Conservation (phyloP, 805 yeast species). For the Starmerella riodocensis region DNA sequence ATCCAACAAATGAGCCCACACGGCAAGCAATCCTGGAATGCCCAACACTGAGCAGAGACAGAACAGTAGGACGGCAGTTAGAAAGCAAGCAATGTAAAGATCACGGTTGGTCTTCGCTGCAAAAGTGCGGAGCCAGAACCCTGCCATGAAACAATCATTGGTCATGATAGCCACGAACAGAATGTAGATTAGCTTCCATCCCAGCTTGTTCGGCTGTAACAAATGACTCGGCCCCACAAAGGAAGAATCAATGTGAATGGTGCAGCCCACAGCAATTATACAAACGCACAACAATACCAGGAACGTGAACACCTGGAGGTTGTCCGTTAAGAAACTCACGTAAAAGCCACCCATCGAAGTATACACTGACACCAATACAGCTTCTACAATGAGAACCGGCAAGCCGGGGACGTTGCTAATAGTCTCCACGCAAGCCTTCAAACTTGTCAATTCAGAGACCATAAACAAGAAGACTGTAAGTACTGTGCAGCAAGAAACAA, state of each 20-base stretch:
- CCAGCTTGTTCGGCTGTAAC: constrained; percentile 52
- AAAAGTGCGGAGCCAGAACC: constrained; percentile 90
- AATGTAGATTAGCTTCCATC: constrained; percentile 83
- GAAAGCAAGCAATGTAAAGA: constrained; percentile 55
- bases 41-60: constrained; percentile 62
- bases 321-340: constrained; percentile 78
- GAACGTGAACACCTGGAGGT: constrained; percentile 65
- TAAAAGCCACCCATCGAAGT: constrained; percentile 82
- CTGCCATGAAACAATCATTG: constrained; percentile 79
- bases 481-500: constrained; percentile 67
- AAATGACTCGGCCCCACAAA: constrained; percentile 51
- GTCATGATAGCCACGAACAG: constrained; percentile 76
- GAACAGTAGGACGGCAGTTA: constrained; percentile 59
- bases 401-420: constrained; percentile 67
- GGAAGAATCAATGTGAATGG: constrained; percentile 47
- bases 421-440: constrained; percentile 61
- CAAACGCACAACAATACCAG: constrained; percentile 54
- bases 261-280: constrained; percentile 64
- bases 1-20: constrained; percentile 65
- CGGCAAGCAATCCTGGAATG: constrained; percentile 72
- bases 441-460: constrained; percentile 76
- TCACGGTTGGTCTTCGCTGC: constrained; percentile 72
- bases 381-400: constrained; percentile 72
- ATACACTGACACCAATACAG: constrained; percentile 78
- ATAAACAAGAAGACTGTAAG: constrained; percentile 74